A percentile compares a stretch with the other conserved stretches of the same genome.
These are phyloP conservation scores for Aspergillus fructus DNA, from an alignment of 2,329 filamentous ascomycete genomes.

Conservation along the genomic window DNA sequence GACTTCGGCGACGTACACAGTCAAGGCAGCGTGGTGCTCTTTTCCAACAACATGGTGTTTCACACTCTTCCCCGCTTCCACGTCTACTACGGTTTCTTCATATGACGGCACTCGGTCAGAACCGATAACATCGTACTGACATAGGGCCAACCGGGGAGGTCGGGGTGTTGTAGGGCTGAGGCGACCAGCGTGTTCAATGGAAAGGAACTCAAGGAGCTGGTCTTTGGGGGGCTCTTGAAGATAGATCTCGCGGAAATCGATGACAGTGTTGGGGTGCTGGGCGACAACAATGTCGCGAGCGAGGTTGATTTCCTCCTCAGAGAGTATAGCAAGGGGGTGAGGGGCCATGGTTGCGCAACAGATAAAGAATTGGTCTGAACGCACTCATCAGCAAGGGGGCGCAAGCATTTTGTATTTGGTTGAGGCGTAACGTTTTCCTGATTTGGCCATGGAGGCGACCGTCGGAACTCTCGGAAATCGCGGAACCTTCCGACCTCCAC, in stretches of 20 bases:
- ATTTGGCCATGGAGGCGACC: background rate
- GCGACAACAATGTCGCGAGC: constrained; percentile 35
- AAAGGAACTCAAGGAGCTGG: constrained; percentile 49
- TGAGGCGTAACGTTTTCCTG: constrained; percentile 1
- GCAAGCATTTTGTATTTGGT: background rate
- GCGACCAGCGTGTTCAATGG: constrained; percentile 48
- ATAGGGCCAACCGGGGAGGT: constrained; percentile 52
- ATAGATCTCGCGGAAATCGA: constrained; percentile 52
- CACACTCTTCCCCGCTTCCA: constrained; percentile 43
- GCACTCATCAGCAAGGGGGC: background rate
- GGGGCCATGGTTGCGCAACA: constrained; percentile 20
- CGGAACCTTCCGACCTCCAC: background rate
- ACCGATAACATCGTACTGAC: constrained; percentile 58
- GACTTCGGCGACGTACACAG: constrained; percentile 35
- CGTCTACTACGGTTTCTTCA: constrained; percentile 54
- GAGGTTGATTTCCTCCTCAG: constrained; percentile 32
- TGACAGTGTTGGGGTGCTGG: constrained; percentile 29
- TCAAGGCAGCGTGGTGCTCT: constrained; percentile 50
- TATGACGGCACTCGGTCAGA: constrained; percentile 53
- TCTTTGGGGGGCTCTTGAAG: constrained; percentile 52
- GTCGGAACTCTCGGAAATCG: constrained; percentile 9
- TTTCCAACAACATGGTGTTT: constrained; percentile 49
- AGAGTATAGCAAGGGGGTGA: constrained; percentile 37
- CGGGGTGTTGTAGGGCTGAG: constrained; percentile 41
- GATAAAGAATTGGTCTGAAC: background rate